Percentiles rank a stretch among this genome's conserved stretches.
These are phyloP conservation scores for Ceratocystis cubensis DNA, from an alignment of 2,329 filamentous ascomycete species.

Conservation along the genomic window DNA sequence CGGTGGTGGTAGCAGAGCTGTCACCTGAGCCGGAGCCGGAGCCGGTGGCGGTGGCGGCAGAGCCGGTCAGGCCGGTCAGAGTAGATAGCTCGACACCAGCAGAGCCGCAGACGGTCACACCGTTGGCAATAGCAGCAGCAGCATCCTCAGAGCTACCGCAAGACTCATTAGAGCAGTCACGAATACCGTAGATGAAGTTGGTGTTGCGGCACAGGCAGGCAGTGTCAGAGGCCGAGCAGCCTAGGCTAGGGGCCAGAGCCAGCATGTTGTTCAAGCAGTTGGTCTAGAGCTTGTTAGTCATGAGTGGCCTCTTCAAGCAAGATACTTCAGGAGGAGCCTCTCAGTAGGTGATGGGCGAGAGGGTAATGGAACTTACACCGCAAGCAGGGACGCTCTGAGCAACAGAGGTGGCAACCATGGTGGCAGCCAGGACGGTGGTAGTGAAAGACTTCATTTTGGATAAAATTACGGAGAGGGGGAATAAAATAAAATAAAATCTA, in stretches of 20 bases:
- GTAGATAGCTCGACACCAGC: constrained; percentile 17
- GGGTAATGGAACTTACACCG: constrained; percentile 35
- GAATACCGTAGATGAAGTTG: constrained; percentile 39
- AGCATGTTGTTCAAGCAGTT: constrained; percentile 42
- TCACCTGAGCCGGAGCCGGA: constrained; percentile 19
- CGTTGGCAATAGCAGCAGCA: constrained; percentile 31
- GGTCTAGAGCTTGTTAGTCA: constrained; percentile 29
- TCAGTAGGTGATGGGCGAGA: neutral
- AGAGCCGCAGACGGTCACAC: constrained; percentile 30
- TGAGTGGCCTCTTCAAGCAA: neutral
- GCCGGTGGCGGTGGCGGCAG: constrained; percentile 22
- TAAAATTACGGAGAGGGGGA: constrained; percentile 15
- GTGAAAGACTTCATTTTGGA: constrained; percentile 42
- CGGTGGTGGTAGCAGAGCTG: constrained; percentile 1
- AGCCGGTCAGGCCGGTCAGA: constrained; percentile 22
- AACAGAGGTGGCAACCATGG: constrained; percentile 29
- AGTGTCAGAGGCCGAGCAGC: constrained; percentile 33
- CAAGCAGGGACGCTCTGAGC: constrained; percentile 36
- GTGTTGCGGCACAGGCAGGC: constrained; percentile 37
- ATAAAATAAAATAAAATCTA: neutral
- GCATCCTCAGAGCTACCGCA: constrained; percentile 30
- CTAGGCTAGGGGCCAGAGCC: constrained; percentile 33
- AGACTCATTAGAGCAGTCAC: constrained; percentile 37
- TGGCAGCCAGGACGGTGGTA: constrained; percentile 33
- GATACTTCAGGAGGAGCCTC: neutral